Conservation (phyloP, 345 rosid species). For the Camelina sativa region DNA sequence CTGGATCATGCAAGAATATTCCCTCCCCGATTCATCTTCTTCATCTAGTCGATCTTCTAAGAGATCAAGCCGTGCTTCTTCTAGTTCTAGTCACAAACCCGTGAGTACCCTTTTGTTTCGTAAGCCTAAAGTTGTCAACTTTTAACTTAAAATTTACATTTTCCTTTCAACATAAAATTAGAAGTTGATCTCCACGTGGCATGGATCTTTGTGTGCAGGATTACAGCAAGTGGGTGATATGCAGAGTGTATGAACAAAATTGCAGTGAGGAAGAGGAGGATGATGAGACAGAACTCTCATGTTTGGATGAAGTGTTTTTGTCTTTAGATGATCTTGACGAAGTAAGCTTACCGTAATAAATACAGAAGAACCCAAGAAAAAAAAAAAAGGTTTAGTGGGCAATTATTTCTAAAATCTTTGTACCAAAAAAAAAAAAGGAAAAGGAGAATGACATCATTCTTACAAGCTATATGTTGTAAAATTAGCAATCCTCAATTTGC, state of each 20-base stretch:
- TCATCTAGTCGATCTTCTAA: slow-evolving; percentile 57
- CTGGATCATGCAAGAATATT: slow-evolving; percentile 89
- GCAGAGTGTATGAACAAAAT: slow-evolving; percentile 77
- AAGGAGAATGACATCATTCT: slow-evolving; percentile 44
- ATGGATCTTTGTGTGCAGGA: slow-evolving; percentile 57
- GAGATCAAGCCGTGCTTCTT: slow-evolving; percentile 49
- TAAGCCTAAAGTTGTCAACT: neutral
- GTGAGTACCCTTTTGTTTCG: slow-evolving; percentile 45
- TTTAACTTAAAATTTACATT: neutral
- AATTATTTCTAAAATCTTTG: slow-evolving; percentile 44
- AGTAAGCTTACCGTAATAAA: slow-evolving; percentile 70
- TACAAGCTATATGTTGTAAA: slow-evolving; percentile 43
- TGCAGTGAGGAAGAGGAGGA: slow-evolving; percentile 50
- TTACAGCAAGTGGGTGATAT: slow-evolving; percentile 81
- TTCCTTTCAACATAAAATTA: slow-evolving; percentile 11
- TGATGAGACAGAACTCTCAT: slow-evolving; percentile 75
- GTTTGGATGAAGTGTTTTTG: slow-evolving; percentile 92
- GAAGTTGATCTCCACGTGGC: slow-evolving; percentile 34
- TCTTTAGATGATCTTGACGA: slow-evolving; percentile 95
- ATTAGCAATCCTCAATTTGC: slow-evolving; percentile 33
- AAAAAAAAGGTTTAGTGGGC: slow-evolving; percentile 37
- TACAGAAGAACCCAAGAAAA: slow-evolving; percentile 40
- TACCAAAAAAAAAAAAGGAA: slow-evolving; percentile 21
- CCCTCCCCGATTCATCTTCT: slow-evolving; percentile 54
- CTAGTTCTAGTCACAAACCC: slow-evolving; percentile 41